phyloP scores from a whole-genome alignment of 2,329 filamentous ascomycete species.

The Thelonectria rubi region DNA sequence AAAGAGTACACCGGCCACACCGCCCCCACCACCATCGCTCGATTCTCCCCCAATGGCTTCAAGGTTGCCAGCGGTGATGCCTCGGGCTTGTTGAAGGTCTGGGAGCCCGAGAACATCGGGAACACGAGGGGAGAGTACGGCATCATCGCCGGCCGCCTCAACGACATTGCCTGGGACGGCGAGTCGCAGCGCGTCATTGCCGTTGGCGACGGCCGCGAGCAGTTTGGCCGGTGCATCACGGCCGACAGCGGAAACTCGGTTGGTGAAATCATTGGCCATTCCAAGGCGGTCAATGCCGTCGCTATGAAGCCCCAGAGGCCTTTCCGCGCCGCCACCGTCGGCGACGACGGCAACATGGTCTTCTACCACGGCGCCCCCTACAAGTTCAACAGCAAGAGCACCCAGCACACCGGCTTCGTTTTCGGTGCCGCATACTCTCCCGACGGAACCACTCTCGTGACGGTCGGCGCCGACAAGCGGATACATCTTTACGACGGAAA shows the following conservation, averaged over 20 bases:
- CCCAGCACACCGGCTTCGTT: conserved; percentile 87
- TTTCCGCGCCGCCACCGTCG: conserved; percentile 89
- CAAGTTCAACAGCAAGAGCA: conserved; percentile 89
- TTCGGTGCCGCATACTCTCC: conserved; percentile 90
- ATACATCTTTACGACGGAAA: conserved; percentile 98
- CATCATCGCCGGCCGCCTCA: conserved; percentile 94
- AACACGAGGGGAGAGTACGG: conserved; percentile 93
- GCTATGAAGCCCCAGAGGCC: conserved; percentile 89
- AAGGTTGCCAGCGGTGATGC: conserved; percentile 94
- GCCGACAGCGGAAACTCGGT: conserved; percentile 96
- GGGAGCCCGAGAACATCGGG: conserved; percentile 86
- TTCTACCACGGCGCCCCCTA: conserved; percentile 96
- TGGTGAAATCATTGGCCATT: conserved; percentile 92
- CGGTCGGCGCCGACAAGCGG: conserved; percentile 88
- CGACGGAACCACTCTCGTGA: conserved; percentile 82
- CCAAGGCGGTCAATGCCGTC: conserved; percentile 88
- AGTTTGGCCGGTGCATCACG: conserved; percentile 93
- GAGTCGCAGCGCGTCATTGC: conserved; percentile 97
- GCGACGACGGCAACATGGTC: conserved; percentile 87
- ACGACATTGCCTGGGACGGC: conserved; percentile 97
- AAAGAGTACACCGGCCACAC: conserved; percentile 96
- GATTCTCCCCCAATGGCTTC: conserved; percentile 93
- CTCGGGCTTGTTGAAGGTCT: conserved; percentile 85
- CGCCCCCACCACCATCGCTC: conserved; percentile 86
- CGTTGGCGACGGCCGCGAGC: conserved; percentile 92